Base-by-base conservation (phyloP, 768 basidiomycete species). In the Suillus luteus region DNA sequence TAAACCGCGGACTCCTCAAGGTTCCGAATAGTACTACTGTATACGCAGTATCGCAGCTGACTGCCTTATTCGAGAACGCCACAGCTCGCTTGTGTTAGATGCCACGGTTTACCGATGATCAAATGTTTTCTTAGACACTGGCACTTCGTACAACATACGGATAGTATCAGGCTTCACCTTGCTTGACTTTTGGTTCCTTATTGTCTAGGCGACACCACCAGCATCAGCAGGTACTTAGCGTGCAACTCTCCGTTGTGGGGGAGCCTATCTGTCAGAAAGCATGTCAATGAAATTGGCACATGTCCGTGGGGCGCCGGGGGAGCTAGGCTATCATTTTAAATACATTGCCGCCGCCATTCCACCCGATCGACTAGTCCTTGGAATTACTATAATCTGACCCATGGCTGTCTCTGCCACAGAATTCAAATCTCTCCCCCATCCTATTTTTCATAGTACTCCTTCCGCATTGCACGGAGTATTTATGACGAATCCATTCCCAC, bases 1-100 rank as follows among this genome's bases (percentile, higher is more conserved):
- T 14, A 17, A 58, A 31, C 57, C 38, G 40, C 38, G 57, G 57
- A 58, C 17, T 58, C 37, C 27, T 17, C 24, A 41, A 58, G 40
- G 40, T 58, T 41, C 40, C 19, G 24, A 41, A 19, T 31, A 31
- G 31, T 31, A 31, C 10, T 41, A 35, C 6, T 35, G 33, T 35
- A 35, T 57, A 24, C 37, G 12, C 55, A 40, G n/a, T 27, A 54
- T 19, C 11, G 33, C 51, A 33, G 51, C 15, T 40, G 38, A 35
- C 27, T 9, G 9, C 55, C 35, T 55, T 55, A 22, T 38, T 37
- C 8, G 31, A 27, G 37, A 38, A 41, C 22, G 38, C 55, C 55
- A 24, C 22, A 15, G 15, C 24, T 58, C 57, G 57, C 38, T 58
- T 37, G 24, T 27, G 7, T 49, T 54, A 19, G 51, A 10, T 19